Conservation (phyloP, 2,329 filamentous ascomycete genomes). For the Epichloe elymi region DNA sequence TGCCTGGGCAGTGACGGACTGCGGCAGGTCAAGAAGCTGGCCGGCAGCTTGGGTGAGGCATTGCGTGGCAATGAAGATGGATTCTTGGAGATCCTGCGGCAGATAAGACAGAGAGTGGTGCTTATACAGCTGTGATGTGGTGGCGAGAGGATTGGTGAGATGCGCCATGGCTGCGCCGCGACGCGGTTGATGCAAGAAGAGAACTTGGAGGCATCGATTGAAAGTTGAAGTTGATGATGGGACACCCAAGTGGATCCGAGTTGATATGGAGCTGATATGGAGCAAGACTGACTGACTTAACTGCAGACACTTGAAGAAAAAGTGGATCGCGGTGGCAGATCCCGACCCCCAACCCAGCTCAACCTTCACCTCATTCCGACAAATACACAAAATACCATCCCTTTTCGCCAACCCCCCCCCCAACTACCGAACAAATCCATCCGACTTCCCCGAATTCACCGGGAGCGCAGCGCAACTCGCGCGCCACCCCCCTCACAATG, state of each 20-base stretch:
- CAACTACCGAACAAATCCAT: too few species aligned
- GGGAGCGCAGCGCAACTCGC: too few species aligned
- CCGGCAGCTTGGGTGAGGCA: constrained; percentile 67
- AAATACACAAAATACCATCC: neutral
- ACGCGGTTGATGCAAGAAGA: neutral
- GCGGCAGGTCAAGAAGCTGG: constrained; percentile 68
- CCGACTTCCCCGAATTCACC: too few species aligned
- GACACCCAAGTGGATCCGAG: neutral
- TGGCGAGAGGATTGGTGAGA: constrained; percentile 60
- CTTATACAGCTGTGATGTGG: constrained; percentile 53
- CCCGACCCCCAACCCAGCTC: neutral
- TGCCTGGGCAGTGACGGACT: constrained; percentile 75
- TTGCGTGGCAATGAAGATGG: constrained; percentile 57
- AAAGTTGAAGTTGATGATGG: neutral
- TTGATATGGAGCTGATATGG: neutral
- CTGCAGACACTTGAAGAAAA: too few species aligned
- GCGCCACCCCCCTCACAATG: constrained; percentile 11
- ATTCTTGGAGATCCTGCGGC: constrained; percentile 56
- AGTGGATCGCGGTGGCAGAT: neutral
- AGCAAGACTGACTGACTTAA: neutral
- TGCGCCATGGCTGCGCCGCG: constrained; percentile 34
- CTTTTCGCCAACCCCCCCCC: too few species aligned
- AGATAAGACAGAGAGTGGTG: constrained; percentile 42
- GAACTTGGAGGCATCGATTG: neutral
- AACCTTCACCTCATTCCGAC: neutral